Evolutionary conservation across 2,329 filamentous ascomycete species (phyloP).

Genomic region (Lithohypha guttulata): DNA sequence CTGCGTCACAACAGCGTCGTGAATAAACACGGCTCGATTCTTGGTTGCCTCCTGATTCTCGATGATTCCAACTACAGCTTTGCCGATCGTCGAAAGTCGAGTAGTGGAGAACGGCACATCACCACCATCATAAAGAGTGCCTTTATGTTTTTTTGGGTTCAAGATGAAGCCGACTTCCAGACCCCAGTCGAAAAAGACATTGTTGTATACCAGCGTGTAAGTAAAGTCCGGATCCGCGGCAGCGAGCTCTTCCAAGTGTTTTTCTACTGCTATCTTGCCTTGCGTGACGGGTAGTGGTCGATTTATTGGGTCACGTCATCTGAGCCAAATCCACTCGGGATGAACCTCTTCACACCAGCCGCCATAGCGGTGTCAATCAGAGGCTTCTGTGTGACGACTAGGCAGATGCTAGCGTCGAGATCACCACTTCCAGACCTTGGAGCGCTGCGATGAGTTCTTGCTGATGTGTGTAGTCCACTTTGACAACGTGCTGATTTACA

Average conservation of each 20-base stretch:
- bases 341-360: conserved; percentile 24
- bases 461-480: conserved; percentile 19
- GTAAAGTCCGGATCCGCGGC: conserved; percentile 20
- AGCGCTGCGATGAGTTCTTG: conserved; percentile 18
- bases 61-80: conserved; percentile 41
- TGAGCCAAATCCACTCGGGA: conserved; percentile 30
- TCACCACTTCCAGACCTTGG: conserved; percentile 17
- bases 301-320: conserved; percentile 23
- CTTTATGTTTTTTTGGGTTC: conserved; percentile 33
- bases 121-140: conserved; percentile 42
- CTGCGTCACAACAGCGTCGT: conserved; percentile 37
- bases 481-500: conserved; percentile 5
- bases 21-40: conserved; percentile 41
- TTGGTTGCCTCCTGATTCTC: conserved; percentile 40
- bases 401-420: conserved; percentile 14
- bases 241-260: conserved; percentile 22
- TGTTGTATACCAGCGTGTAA: conserved; percentile 26
- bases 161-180: conserved; percentile 34
- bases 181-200: conserved; percentile 27
- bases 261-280: conserved; percentile 25
- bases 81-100: conserved; percentile 37
- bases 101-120: conserved; percentile 39
- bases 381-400: conserved; percentile 11
- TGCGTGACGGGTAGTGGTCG: conserved; percentile 25
- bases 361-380: conserved; percentile 26